Conservation (phyloP, 2,329 filamentous ascomycete species). For the Aureobasidium sp. region DNA sequence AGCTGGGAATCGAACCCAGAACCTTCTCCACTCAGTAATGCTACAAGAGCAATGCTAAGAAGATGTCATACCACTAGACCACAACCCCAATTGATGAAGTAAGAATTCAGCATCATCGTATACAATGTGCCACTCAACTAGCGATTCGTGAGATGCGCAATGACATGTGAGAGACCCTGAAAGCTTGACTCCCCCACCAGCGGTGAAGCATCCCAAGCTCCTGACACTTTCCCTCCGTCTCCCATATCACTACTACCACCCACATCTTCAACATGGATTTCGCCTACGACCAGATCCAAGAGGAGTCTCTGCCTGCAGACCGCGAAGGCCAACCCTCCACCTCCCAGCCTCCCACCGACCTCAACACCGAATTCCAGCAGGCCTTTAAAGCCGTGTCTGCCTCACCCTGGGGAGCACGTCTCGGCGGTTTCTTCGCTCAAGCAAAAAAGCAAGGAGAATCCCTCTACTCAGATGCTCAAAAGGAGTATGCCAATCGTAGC, state of each 20-base stretch:
- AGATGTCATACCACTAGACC: conserved; percentile 11
- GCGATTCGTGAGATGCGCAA: no score
- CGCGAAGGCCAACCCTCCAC: conserved; percentile 1
- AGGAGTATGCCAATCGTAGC: conserved; percentile 66
- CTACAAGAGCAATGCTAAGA: conserved; percentile 3
- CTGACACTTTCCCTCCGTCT: neutral
- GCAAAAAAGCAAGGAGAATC: conserved; percentile 94
- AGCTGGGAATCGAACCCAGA: conserved; percentile 11
- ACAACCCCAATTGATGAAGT: neutral
- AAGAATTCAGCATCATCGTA: no score
- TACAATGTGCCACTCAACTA: no score
- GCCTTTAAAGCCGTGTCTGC: conserved; percentile 89
- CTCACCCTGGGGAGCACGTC: conserved; percentile 80
- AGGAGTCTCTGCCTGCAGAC: conserved; percentile 55
- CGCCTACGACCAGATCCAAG: conserved; percentile 93
- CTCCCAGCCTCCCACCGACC: conserved; percentile 40
- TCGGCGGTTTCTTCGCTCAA: conserved; percentile 76
- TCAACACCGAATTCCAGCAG: conserved; percentile 87
- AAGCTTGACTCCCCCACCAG: neutral
- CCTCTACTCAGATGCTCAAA: conserved; percentile 72
- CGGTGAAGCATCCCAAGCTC: neutral
- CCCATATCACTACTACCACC: neutral
- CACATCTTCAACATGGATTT: conserved; percentile 63
- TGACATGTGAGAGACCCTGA: conserved; percentile 6
- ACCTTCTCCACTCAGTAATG: conserved; percentile 5